Percentiles rank a stretch among this genome's conserved stretches.
Evolutionary conservation across 768 basidiomycete species (phyloP).

Genomic region (Tephrocybe sp.): DNA sequence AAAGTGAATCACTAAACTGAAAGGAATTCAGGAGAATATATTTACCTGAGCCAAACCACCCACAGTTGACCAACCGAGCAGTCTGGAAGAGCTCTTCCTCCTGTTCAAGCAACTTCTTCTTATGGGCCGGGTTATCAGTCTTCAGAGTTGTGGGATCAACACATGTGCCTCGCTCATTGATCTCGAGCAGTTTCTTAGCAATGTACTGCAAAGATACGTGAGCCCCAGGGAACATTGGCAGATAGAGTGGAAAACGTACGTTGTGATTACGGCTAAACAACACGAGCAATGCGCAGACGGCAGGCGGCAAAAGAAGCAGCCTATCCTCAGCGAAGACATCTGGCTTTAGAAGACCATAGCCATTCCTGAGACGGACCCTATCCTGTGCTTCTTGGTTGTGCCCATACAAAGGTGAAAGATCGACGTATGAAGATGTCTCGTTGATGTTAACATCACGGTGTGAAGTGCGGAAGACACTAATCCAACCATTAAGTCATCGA

Average conservation of each 20-base stretch:
- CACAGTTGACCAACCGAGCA: slow-evolving; percentile 72
- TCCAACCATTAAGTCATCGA: not conserved
- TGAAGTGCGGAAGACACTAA: slow-evolving; percentile 80
- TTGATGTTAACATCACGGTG: slow-evolving; percentile 67
- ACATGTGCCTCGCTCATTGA: slow-evolving; percentile 74
- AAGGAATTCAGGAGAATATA: slow-evolving; percentile 1
- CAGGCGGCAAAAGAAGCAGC: slow-evolving; percentile 75
- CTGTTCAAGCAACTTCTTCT: slow-evolving; percentile 41
- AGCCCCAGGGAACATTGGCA: not conserved
- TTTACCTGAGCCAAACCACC: slow-evolving; percentile 67
- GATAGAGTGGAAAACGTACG: slow-evolving; percentile 37
- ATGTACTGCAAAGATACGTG: slow-evolving; percentile 54
- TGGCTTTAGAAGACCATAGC: slow-evolving; percentile 62
- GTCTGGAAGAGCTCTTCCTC: slow-evolving; percentile 86
- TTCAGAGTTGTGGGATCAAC: slow-evolving; percentile 49
- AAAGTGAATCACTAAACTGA: slow-evolving; percentile 3
- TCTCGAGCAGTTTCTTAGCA: slow-evolving; percentile 69
- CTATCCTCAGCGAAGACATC: slow-evolving; percentile 81
- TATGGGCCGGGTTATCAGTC: slow-evolving; percentile 29
- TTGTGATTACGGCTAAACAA: slow-evolving; percentile 91
- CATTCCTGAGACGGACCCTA: slow-evolving; percentile 53
- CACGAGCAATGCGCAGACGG: slow-evolving; percentile 70
- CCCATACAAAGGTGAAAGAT: slow-evolving; percentile 82
- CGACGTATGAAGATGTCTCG: slow-evolving; percentile 85
- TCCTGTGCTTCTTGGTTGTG: slow-evolving; percentile 61